phyloP scores from a whole-genome alignment of 2,329 filamentous ascomycete genomes.

The Fonsecaea pugnacius region DNA sequence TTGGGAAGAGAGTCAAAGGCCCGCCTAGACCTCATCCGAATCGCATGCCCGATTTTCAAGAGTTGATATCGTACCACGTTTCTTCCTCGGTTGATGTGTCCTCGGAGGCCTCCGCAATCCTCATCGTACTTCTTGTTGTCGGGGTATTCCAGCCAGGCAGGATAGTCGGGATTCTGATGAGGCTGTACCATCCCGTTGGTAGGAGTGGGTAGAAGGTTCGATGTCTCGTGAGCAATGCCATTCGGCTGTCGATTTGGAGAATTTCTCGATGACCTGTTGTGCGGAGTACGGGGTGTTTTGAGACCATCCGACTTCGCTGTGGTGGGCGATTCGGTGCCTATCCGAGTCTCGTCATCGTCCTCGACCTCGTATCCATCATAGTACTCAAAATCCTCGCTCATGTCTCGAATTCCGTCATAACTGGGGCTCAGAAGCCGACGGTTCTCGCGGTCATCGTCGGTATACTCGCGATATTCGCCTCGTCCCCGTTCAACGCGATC shows the following conservation, averaged over 20 bases:
- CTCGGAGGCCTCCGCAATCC: conserved; percentile 39
- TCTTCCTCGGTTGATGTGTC: conserved; percentile 40
- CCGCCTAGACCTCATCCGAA: conserved; percentile 36
- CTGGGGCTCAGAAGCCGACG: conserved; percentile 32
- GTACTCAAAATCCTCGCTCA: conserved; percentile 29
- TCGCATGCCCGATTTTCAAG: conserved; percentile 32
- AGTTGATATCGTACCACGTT: conserved; percentile 33
- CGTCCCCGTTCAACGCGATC: conserved; percentile 47
- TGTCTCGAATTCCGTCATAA: conserved; percentile 27
- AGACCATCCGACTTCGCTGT: conserved; percentile 35
- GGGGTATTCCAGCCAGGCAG: conserved; percentile 61
- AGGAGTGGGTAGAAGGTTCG: conserved; percentile 48
- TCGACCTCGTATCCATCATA: conserved; percentile 26
- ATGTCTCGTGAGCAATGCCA: conserved; percentile 16
- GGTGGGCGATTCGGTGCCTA: conserved; percentile 35
- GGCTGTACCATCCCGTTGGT: conserved; percentile 55
- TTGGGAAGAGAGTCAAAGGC: conserved; percentile 58
- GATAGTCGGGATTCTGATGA: conserved; percentile 53
- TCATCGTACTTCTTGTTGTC: conserved; percentile 41
- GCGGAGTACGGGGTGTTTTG: conserved; percentile 34
- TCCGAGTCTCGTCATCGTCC: conserved; percentile 35
- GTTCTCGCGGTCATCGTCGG: conserved; percentile 42
- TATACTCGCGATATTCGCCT: conserved; percentile 47
- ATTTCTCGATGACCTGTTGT: conserved; percentile 33
- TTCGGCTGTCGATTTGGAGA: conserved; percentile 28